Conservation (phyloP, 2,329 filamentous ascomycete species). For the Penicillium italicum region DNA sequence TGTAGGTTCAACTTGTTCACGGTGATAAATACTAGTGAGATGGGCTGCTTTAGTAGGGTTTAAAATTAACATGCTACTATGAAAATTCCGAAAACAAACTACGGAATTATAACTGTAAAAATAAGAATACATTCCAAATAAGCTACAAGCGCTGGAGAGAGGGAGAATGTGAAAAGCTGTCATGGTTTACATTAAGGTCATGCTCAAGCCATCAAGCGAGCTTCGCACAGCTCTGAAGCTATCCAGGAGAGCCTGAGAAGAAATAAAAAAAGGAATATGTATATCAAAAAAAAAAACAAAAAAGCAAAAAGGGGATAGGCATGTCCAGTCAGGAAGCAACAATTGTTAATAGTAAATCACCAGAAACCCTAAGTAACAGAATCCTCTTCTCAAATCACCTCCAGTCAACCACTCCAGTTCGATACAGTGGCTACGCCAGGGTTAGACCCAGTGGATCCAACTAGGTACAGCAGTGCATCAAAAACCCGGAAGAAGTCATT, state of each 20-base stretch:
- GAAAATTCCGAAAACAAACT: not conserved
- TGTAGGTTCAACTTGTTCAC: no score
- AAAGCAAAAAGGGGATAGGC: slow-evolving; percentile 18
- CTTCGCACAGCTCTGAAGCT: slow-evolving; percentile 29
- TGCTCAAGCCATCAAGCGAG: slow-evolving; percentile 28
- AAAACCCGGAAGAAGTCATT: slow-evolving; percentile 19
- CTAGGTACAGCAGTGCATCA: slow-evolving; percentile 12
- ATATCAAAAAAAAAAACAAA: slow-evolving; percentile 22
- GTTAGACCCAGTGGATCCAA: slow-evolving; percentile 1
- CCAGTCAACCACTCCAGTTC: slow-evolving; percentile 6
- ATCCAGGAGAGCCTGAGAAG: slow-evolving; percentile 27
- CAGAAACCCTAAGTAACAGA: slow-evolving; percentile 26
- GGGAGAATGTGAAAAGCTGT: slow-evolving; percentile 24
- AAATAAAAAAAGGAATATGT: slow-evolving; percentile 21
- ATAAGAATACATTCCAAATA: slow-evolving; percentile 19
- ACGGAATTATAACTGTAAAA: not conserved
- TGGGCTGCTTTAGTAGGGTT: not conserved
- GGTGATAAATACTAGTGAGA: not conserved
- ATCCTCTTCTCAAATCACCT: slow-evolving; percentile 9
- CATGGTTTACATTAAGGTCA: slow-evolving; percentile 31
- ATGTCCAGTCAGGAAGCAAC: slow-evolving; percentile 27
- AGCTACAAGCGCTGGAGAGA: slow-evolving; percentile 21
- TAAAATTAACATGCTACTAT: not conserved
- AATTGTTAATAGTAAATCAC: slow-evolving; percentile 23
- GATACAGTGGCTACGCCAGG: not conserved